Conservation (phyloP, 2,329 filamentous ascomycete genomes). For the Phialemonium atrogriseum region DNA sequence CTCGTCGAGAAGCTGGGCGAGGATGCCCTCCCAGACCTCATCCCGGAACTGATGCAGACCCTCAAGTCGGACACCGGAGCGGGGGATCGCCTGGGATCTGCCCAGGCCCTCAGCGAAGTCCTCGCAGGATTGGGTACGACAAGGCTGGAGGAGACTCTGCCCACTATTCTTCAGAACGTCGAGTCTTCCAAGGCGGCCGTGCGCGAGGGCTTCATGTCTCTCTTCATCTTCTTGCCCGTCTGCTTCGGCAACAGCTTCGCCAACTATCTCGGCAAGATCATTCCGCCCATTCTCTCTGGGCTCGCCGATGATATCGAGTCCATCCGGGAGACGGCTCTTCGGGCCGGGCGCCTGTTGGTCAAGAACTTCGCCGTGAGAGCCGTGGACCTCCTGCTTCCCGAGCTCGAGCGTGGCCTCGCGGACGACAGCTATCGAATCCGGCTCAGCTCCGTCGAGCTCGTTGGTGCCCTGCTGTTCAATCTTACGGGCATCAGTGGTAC, state of each 20-base stretch:
- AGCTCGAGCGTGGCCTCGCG: conserved; percentile 91
- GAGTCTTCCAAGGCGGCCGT: conserved; percentile 84
- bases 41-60: conserved; percentile 93
- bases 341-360: conserved; percentile 86
- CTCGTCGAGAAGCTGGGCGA: conserved; percentile 98
- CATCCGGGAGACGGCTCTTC: conserved; percentile 91
- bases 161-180: conserved; percentile 93
- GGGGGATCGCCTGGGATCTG: conserved; percentile 90
- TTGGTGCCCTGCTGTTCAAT: conserved; percentile 95
- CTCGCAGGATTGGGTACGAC: conserved; percentile 89
- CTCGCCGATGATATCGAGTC: conserved; percentile 94
- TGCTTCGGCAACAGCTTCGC: conserved; percentile 99
- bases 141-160: conserved; percentile 88
- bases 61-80: conserved; percentile 96
- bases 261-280: conserved; percentile 89
- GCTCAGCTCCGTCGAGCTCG: conserved; percentile 94
- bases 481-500: conserved; percentile 87
- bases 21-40: conserved; percentile 92
- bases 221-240: conserved; percentile 97
- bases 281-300: conserved; percentile 88
- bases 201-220: conserved; percentile 97
- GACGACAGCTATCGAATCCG: conserved; percentile 97
- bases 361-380: conserved; percentile 97
- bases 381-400: conserved; percentile 87
- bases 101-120: conserved; percentile 92